Evolutionary conservation across 164 flowering plant genomes (phyloP), one percentile per base, ranked within the genome.

Genomic region (Vitis vinifera): DNA sequence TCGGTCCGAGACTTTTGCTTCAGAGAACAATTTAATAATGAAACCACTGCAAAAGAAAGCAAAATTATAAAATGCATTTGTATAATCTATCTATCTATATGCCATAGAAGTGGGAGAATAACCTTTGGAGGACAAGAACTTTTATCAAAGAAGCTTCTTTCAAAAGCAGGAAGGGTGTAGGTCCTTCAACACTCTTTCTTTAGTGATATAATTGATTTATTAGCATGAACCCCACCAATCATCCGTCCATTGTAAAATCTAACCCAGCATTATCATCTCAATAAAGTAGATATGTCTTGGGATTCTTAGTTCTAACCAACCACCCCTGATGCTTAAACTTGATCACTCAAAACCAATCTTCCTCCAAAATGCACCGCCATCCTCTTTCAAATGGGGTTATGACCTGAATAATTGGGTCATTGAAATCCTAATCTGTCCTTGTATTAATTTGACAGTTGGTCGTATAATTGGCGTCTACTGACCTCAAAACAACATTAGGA

Each of bases 41-140:
- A 37, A 37, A 37, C 44, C 44, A 37, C 6, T 37, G 7, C 44
- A 37, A 37, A 37, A 37, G 44, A 37, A 37, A 37, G 44, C 4
- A 37, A 37, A 37, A 3, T 37, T 3, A 37, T 4, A 37, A 23
- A 23, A 23, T 23, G 27, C 27, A 23, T 23, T 23, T 23, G 27
- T 23, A 2, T 23, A 23, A 23, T 23, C 44, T 37, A 37, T 31
- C 44, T 31, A 31, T 23, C 30, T 10, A n/a, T 15, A 47, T 37
- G 55, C 4, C 30, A 63, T 49, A 17, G 17, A 65, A 51, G 68
- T 52, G 59, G 56, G 15, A 65, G 68, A 65, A 65, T 65, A 65
- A 65, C 51, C 53, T 47, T 65, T 52, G 68, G 59, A 12, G n/a
- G 56, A 16, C 27, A 59, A 27, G 15, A 37, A 37, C 13, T 66